phyloP scores from a whole-genome alignment of 2,329 filamentous ascomycete species.

The Aspergillus costaricaensis region DNA sequence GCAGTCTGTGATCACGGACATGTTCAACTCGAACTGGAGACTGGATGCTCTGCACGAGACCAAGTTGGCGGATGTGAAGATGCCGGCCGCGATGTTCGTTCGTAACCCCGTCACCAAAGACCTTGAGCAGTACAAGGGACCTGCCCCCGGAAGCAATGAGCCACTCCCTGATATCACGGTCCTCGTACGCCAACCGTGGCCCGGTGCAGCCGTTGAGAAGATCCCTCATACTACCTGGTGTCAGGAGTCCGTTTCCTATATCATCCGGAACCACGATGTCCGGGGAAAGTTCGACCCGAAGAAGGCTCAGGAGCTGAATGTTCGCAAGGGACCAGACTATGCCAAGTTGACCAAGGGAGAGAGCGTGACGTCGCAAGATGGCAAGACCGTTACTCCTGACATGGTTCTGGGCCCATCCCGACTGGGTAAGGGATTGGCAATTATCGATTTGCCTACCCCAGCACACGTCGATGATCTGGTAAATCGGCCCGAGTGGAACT shows the following conservation, averaged over 20 bases:
- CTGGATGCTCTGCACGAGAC: slow-evolving; percentile 69
- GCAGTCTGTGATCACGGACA: slow-evolving; percentile 67
- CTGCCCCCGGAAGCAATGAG: slow-evolving; percentile 56
- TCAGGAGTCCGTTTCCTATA: slow-evolving; percentile 76
- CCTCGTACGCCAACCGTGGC: slow-evolving; percentile 76
- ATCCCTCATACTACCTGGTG: slow-evolving; percentile 71
- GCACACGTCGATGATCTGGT: slow-evolving; percentile 72
- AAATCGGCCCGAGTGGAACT: slow-evolving; percentile 70
- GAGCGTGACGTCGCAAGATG: slow-evolving; percentile 64
- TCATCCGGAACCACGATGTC: slow-evolving; percentile 73
- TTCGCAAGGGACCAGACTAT: slow-evolving; percentile 63
- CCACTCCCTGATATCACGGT: slow-evolving; percentile 68
- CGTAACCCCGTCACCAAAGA: slow-evolving; percentile 62
- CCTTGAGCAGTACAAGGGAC: slow-evolving; percentile 70
- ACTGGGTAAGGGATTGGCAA: slow-evolving; percentile 71
- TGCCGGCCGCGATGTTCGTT: slow-evolving; percentile 71
- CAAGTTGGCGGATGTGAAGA: slow-evolving; percentile 64
- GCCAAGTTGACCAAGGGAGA: slow-evolving; percentile 63
- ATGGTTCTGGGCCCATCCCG: slow-evolving; percentile 76
- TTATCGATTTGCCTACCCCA: slow-evolving; percentile 74
- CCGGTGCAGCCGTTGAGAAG: slow-evolving; percentile 62
- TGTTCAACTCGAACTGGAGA: slow-evolving; percentile 78
- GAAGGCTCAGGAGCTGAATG: slow-evolving; percentile 65
- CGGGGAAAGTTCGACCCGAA: slow-evolving; percentile 77
- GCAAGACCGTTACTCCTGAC: slow-evolving; percentile 73